Evolutionary conservation across 83 land plant species (phyloP).

Genomic region (Thuja plicata): DNA sequence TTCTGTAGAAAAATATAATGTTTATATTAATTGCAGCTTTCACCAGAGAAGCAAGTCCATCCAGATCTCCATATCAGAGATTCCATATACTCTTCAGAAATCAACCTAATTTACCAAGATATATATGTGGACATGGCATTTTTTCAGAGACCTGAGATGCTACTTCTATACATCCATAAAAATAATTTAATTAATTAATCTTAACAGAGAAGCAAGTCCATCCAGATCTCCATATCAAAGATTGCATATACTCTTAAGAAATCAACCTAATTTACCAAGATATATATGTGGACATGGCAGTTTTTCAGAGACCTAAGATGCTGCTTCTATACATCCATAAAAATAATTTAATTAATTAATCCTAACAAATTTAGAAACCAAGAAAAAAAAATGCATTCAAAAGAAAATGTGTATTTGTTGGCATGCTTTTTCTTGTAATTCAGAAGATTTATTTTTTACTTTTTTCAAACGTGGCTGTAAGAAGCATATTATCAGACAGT

Average conservation of each 20-base stretch:
- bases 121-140: not conserved
- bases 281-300: not conserved
- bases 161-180: not conserved
- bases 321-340: not conserved
- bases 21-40: not conserved
- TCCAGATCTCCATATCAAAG: not conserved
- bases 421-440: not conserved
- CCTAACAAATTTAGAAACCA: not conserved
- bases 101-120: not conserved
- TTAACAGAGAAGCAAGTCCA: not conserved
- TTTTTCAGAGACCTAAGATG: not conserved
- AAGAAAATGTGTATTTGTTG: not conserved
- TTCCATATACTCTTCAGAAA: not conserved
- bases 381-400: not conserved
- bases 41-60: not conserved
- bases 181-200: not conserved
- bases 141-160: not conserved
- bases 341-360: not conserved
- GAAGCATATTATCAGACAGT: too few species aligned
- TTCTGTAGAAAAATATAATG: not conserved
- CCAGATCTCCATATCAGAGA: not conserved
- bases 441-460: not conserved
- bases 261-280: not conserved
- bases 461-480: not conserved
- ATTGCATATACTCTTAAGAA: not conserved